These are phyloP conservation scores for Botrytis cinerea DNA, from an alignment of 2,329 filamentous ascomycete genomes.

Conservation along the genomic window DNA sequence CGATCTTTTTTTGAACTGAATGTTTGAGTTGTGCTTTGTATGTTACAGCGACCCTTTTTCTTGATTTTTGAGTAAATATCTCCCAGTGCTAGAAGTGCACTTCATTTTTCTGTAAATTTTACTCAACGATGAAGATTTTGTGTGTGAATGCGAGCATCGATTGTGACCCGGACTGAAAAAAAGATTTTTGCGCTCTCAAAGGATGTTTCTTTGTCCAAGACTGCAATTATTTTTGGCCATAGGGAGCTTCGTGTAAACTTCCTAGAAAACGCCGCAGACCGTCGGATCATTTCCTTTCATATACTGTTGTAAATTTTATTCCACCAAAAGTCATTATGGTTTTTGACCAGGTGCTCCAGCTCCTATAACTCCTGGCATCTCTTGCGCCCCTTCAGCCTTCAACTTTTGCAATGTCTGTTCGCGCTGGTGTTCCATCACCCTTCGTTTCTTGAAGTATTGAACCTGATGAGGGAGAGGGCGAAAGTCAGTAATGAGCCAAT, in stretches of 20 bases:
- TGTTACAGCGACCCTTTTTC: not conserved
- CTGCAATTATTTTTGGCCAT: not conserved
- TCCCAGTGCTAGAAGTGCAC: not conserved
- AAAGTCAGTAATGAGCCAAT: constrained; percentile 27
- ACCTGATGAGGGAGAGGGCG: constrained; percentile 57
- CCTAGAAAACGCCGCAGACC: not conserved
- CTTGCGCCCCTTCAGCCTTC: constrained; percentile 69
- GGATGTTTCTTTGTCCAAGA: not conserved
- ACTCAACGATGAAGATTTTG: not conserved
- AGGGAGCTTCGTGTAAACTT: not conserved
- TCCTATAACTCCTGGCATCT: constrained; percentile 47
- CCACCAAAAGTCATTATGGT: constrained; percentile 7
- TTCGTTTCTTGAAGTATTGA: constrained; percentile 96
- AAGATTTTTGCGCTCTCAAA: not conserved
- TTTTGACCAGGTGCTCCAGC: constrained; percentile 24
- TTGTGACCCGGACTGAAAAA: not conserved
- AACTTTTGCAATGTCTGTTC: constrained; percentile 76
- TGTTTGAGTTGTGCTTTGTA: not conserved
- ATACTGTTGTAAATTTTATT: constrained; percentile 12
- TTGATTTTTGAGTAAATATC: not conserved
- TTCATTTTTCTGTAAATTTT: not conserved
- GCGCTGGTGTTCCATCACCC: constrained; percentile 89
- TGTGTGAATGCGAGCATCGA: not conserved
- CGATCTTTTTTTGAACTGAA: not conserved
- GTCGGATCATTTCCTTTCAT: not conserved